Evolutionary conservation across 2,329 filamentous ascomycete genomes (phyloP), one percentile per base, ranked within the genome.

Genomic region (Nemania abortiva): DNA sequence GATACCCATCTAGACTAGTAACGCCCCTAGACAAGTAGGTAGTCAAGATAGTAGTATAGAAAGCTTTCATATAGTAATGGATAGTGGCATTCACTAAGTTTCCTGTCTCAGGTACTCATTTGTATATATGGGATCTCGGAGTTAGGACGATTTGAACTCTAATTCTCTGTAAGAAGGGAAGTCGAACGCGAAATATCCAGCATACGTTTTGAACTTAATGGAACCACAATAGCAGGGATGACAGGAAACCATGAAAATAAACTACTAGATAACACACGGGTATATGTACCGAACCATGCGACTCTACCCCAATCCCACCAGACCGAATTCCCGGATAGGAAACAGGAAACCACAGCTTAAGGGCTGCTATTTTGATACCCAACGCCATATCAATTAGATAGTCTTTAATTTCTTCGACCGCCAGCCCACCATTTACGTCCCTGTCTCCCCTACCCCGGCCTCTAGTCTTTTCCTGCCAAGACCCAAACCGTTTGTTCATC

Each of bases 211-310:
- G 13, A 15, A 11, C 11, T 18, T 18, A 15, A 42, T 15, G 39
- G 5, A 42, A 2, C 39, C 20, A 52, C 47, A 5, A 52, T 10
- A 52, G 10, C 6, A 7, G 6, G 20, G 29, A 52, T 1, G 22
- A 52, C 27, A 24, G 22, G 27, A 20, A 18, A 52, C 13, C 5
- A 52, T 52, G 24, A 52, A 52, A 29, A 52, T 47, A 18, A 47
- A 20, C 3, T 20, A 47, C 42, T 20, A 20, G 6, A n/a, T 47
- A 47, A 47, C 42, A 47, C 42, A 47, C 42, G 63, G 63, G 63
- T 66, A 66, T 66, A 61, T 47, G 20, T 34, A 50, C 49, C 50
- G 49, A 47, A 54, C 24, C 39, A 60, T 37, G 24, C 20, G 3
- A 22, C 39, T 49, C n/a, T 42, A 7, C 15, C 27, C 45, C 18